Conservation (phyloP, 768 basidiomycete genomes). For the Gelatoporia subvermispora region DNA sequence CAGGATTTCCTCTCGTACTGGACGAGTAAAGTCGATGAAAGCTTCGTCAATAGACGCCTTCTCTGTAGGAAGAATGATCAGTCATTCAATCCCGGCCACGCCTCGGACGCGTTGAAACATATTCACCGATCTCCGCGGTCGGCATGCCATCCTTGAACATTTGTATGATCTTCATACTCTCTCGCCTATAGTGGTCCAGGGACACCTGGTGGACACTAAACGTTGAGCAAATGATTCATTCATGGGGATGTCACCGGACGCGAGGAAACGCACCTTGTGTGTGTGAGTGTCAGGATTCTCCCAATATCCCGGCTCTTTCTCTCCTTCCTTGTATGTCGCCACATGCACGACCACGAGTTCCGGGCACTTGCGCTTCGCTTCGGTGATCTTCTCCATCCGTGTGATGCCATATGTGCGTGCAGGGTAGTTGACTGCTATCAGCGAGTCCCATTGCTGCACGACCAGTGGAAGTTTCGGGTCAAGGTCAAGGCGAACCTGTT, state of each 20-base stretch:
- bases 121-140: slow-evolving; percentile 74
- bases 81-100: neutral
- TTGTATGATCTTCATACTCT: slow-evolving; percentile 81
- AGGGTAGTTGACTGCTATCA: slow-evolving; percentile 96
- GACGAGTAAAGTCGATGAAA: slow-evolving; percentile 85
- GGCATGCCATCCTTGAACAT: slow-evolving; percentile 80
- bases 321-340: slow-evolving; percentile 89
- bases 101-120: neutral
- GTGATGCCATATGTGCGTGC: slow-evolving; percentile 91
- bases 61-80: slow-evolving; percentile 42
- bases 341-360: slow-evolving; percentile 84
- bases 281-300: slow-evolving; percentile 83
- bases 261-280: slow-evolving; percentile 68
- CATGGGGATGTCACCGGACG: neutral
- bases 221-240: neutral
- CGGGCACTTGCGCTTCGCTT: slow-evolving; percentile 84
- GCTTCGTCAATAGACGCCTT: slow-evolving; percentile 98
- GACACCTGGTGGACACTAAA: slow-evolving; percentile 55
- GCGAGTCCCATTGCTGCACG: slow-evolving; percentile 80
- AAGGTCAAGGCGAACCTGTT: slow-evolving; percentile 73
- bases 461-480: slow-evolving; percentile 63
- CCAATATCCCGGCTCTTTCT: slow-evolving; percentile 85
- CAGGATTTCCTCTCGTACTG: slow-evolving; percentile 72
- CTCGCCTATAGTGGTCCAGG: slow-evolving; percentile 86
- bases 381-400: slow-evolving; percentile 78